Evolutionary conservation across 768 basidiomycete species (phyloP), one percentile per base, ranked within the genome.

Genomic region (Suillus spraguei): DNA sequence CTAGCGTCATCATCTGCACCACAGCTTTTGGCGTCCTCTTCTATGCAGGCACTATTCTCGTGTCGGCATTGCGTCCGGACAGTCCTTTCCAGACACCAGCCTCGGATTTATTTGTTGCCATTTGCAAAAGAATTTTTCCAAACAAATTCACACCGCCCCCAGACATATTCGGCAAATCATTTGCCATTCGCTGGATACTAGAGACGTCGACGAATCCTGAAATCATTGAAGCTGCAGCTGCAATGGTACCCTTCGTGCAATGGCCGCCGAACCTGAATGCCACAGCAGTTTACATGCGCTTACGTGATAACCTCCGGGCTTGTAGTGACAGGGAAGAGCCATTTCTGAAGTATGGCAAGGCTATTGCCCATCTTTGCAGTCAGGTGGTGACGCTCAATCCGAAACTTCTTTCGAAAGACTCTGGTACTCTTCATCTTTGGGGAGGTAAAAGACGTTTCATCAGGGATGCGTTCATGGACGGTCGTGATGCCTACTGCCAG

Each of bases 161-260:
- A 22, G 22, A 35, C 33, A 22, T 11, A 35, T 20, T 33, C 32
- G 17, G 5, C 20, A 54, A 35, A 54, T 35, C 10, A n/a, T 36
- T 35, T 4, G 53, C 66, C 5, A 62, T 69, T 16, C 42, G 47
- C 38, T 70, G 70, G 70, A 42, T 70, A 10, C 56, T 70, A 20
- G 65, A 67, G 22, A 70, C 60, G 6, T 70, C 70, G 13, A 59
- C 59, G 33, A 53, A 53, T 20, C 52, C 32, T 2, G 52, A 54
- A 35, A 20, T 35, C 13, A 2, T 54, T 17, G 10, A 54, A 5
- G 20, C 10, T 33, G 52, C 33, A 2, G 52, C 33, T 13, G 33
- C 20, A 0, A 35, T 54, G 5, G 20, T 54, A 35, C 52, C 33
- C 4, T 20, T 1, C 20, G 33, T 54, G 20, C 20, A 53, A 35